Base-by-base conservation (phyloP, 805 yeast species). In the Pichia rugopelliculosa region DNA sequence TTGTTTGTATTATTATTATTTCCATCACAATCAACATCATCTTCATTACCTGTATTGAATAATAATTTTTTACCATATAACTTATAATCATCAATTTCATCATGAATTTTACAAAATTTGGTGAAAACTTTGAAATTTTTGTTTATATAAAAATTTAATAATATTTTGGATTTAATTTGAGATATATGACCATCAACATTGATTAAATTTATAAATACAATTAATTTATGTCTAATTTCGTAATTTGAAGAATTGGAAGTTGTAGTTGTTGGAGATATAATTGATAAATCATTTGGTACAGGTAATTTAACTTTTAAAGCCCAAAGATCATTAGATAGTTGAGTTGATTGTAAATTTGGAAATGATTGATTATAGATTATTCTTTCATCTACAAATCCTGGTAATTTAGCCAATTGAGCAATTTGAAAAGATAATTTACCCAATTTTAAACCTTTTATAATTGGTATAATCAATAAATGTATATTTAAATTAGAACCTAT, bases 141-240 rank as follows among this genome's bases (percentile, higher is more conserved):
- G 7, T 73, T 69, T 17, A 75, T 57, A 49, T 71, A 74, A 4
- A 76, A 56, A 33, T 56, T 54, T 1, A 77, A 59, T 0, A 82
- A 82, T 39, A 77, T 59, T 51, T 75, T 76, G 11, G 81, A 77
- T 43, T 77, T 63, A 27, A 77, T 65, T 54, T 76, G 79, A 45
- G 77, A 72, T 2, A 65, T 60, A 56, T 75, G 80, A 15, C 80
- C 80, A 50, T 69, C 75, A 8, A 69, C 64, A 49, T 77, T 77
- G 21, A 69, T 61, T 34, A 77, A 59, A 45, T 72, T 73, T 13
- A 77, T 67, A n/a, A 60, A 56, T 6, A 77, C 55, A 6, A 73
- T 62, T 36, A 77, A 59, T 44, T 74, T 64, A 56, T 77, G 81
- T 52, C 64, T 70, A 8, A 76, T 74, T 30, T 30, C 34, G 7